These are phyloP conservation scores for Coccinonectria pachysandricola DNA, from an alignment of 2,329 filamentous ascomycete species.

Conservation along the genomic window DNA sequence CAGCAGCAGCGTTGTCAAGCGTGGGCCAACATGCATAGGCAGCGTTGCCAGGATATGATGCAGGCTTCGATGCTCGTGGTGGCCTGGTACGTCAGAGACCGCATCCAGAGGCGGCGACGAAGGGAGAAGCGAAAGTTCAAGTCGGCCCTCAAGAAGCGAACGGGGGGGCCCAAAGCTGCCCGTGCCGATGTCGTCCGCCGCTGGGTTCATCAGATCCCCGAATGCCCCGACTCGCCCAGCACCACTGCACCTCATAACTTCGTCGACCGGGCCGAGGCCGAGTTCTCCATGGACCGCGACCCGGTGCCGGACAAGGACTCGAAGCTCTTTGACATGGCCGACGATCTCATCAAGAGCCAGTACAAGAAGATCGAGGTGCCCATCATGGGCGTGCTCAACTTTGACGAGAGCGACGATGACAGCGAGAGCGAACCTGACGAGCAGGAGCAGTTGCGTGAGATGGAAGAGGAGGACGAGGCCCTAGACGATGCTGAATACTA, in stretches of 20 bases:
- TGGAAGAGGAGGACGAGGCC: slow-evolving; percentile 13
- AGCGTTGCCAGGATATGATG: slow-evolving; percentile 38
- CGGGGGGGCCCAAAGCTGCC: slow-evolving; percentile 23
- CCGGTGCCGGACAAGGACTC: slow-evolving; percentile 30
- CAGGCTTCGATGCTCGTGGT: slow-evolving; percentile 39
- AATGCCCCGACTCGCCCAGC: slow-evolving; percentile 23
- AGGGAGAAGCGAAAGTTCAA: slow-evolving; percentile 32
- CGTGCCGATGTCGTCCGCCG: slow-evolving; percentile 31
- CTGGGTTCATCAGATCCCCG: slow-evolving; percentile 33
- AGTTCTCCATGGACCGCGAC: slow-evolving; percentile 32
- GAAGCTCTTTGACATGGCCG: slow-evolving; percentile 33
- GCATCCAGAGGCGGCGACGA: slow-evolving; percentile 32
- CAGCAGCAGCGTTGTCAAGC: slow-evolving; percentile 38
- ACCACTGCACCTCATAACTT: slow-evolving; percentile 15
- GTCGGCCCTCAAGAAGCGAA: slow-evolving; percentile 26
- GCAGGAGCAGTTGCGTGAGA: slow-evolving; percentile 17
- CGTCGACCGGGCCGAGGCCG: slow-evolving; percentile 28
- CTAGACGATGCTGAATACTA: slow-evolving; percentile 17
- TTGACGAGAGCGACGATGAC: slow-evolving; percentile 34
- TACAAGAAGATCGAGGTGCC: slow-evolving; percentile 35
- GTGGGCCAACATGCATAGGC: slow-evolving; percentile 35
- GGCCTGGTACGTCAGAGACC: slow-evolving; percentile 39
- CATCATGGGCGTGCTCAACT: slow-evolving; percentile 32
- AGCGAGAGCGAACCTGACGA: slow-evolving; percentile 24
- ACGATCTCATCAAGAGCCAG: slow-evolving; percentile 38